Evolutionary conservation across 1,139 yeast species (phyloP).

Genomic region (Candida sojae): DNA sequence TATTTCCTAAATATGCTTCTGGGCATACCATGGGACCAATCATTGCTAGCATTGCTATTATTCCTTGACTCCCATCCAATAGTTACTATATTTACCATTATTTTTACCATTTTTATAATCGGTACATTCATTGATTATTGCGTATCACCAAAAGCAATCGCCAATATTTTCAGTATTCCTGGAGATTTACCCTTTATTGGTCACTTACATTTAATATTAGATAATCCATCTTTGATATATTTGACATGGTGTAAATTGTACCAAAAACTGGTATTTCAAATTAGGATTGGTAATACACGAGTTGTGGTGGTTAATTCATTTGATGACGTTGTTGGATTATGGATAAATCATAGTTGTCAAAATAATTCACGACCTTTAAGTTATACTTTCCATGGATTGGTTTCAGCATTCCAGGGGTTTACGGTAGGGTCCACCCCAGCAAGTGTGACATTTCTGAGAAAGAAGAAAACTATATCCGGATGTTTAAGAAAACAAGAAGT

Average conservation of each 20-base stretch:
- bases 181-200: slow-evolving; percentile 58
- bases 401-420: slow-evolving; percentile 62
- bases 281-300: slow-evolving; percentile 57
- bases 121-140: neutral
- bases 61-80: neutral
- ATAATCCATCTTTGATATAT: slow-evolving; percentile 55
- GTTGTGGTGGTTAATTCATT: slow-evolving; percentile 68
- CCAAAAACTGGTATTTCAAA: slow-evolving; percentile 55
- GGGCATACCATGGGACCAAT: slow-evolving; percentile 2
- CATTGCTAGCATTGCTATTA: slow-evolving; percentile 2
- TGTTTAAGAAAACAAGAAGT: slow-evolving; percentile 48
- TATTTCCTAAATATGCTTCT: neutral
- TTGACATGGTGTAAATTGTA: slow-evolving; percentile 47
- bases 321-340: slow-evolving; percentile 52
- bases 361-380: slow-evolving; percentile 68
- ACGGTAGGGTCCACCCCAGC: slow-evolving; percentile 82
- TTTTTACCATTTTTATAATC: neutral
- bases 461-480: slow-evolving; percentile 56
- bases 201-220: slow-evolving; percentile 45
- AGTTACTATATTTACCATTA: neutral
- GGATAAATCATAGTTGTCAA: slow-evolving; percentile 54
- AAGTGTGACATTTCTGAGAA: slow-evolving; percentile 51
- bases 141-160: neutral
- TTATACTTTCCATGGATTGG: slow-evolving; percentile 67
- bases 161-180: slow-evolving; percentile 38